phyloP scores from a whole-genome alignment of 2,329 filamentous ascomycete species.

The Neofusicoccum ribis region DNA sequence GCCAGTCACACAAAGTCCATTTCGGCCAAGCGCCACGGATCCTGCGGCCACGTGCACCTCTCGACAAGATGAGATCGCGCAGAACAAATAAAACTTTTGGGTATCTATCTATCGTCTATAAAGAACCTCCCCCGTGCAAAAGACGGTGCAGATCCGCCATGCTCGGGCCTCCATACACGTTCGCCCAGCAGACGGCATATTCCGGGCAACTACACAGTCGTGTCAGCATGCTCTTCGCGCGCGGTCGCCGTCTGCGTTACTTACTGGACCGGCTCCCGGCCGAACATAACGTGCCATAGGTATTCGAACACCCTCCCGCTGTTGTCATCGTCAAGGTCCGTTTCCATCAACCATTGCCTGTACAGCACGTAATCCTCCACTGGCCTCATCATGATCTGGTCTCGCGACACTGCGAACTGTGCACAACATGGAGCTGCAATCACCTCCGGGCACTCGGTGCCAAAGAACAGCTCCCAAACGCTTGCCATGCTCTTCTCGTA shows the following conservation, averaged over 20 bases:
- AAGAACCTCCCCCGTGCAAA: neutral
- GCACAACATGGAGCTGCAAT: slow-evolving; percentile 23
- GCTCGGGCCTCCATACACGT: slow-evolving; percentile 24
- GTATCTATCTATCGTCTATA: neutral
- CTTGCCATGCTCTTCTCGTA: slow-evolving; percentile 23
- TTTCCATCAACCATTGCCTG: slow-evolving; percentile 30
- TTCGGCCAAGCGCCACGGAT: too few species aligned
- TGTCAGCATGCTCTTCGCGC: slow-evolving; percentile 17
- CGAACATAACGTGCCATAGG: slow-evolving; percentile 32
- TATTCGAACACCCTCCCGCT: slow-evolving; percentile 29
- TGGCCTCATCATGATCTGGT: slow-evolving; percentile 29
- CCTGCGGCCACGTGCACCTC: too few species aligned
- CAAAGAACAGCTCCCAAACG: slow-evolving; percentile 25
- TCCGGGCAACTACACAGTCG: slow-evolving; percentile 23
- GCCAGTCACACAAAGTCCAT: too few species aligned
- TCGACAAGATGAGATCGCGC: too few species aligned
- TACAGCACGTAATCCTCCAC: slow-evolving; percentile 32
- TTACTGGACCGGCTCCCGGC: slow-evolving; percentile 27
- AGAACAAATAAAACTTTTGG: neutral
- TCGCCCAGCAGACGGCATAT: slow-evolving; percentile 26
- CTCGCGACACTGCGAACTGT: slow-evolving; percentile 35
- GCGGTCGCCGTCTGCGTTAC: neutral
- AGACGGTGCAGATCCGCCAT: slow-evolving; percentile 3
- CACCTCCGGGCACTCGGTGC: slow-evolving; percentile 21
- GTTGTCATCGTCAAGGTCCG: slow-evolving; percentile 30